Percentiles rank a stretch among this genome's conserved stretches.
These are phyloP conservation scores for Pseudocercospora cruenta DNA, from an alignment of 2,329 filamentous ascomycete genomes.

Conservation along the genomic window DNA sequence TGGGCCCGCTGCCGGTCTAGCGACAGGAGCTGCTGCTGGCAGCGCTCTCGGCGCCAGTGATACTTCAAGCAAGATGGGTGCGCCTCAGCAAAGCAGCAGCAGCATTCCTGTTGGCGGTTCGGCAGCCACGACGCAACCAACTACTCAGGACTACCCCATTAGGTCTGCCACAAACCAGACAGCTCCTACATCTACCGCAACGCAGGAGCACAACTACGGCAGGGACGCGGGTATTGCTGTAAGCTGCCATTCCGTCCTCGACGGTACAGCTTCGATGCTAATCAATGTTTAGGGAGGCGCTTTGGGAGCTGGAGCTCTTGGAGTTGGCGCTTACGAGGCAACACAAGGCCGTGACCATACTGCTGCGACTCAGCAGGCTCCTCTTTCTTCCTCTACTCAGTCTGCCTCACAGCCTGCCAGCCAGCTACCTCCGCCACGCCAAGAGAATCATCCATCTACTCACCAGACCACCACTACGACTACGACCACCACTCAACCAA, in stretches of 20 bases:
- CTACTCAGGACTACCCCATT: constrained; percentile 2
- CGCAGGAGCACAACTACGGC: constrained; percentile 31
- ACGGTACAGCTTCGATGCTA: neutral
- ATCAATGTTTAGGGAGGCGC: constrained; percentile 25
- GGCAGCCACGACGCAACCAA: neutral
- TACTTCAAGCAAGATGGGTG: neutral
- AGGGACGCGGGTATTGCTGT: constrained; percentile 38
- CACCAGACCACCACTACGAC: neutral
- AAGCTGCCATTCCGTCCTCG: neutral
- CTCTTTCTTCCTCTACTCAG: neutral
- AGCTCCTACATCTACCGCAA: neutral
- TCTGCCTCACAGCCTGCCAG: neutral
- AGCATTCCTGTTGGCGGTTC: neutral
- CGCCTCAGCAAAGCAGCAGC: constrained; percentile 9
- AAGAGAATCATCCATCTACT: neutral
- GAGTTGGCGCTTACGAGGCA: constrained; percentile 3
- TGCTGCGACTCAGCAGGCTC: neutral
- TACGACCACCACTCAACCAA: neutral
- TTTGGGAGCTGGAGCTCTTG: constrained; percentile 30
- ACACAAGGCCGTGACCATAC: neutral
- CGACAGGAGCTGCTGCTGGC: neutral
- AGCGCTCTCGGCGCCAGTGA: neutral
- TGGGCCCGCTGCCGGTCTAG: neutral
- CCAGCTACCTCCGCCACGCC: neutral
- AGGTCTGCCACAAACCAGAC: neutral